phyloP scores from a whole-genome alignment of 192 early-diverging fungal species.

The Backusella westeae region DNA sequence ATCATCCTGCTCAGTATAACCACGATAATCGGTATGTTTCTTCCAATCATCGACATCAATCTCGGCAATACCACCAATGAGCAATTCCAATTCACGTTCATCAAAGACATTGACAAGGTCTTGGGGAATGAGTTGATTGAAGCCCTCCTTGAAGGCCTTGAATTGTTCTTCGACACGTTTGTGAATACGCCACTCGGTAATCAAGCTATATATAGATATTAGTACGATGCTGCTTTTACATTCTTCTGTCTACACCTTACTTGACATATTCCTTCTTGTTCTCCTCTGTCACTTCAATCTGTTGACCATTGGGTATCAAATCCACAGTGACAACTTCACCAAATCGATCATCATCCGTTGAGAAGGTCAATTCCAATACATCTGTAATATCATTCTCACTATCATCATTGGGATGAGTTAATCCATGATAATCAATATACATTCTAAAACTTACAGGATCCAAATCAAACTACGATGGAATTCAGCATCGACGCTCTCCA shows the following conservation, averaged over 20 bases:
- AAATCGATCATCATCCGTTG: constrained; percentile 90
- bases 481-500: constrained; percentile 95
- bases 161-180: constrained; percentile 95
- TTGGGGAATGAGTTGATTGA: constrained; percentile 92
- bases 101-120: constrained; percentile 96
- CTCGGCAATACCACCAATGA: constrained; percentile 95
- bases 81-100: constrained; percentile 94
- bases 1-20: constrained; percentile 94
- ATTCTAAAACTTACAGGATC: constrained; percentile 66
- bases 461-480: constrained; percentile 89
- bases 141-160: constrained; percentile 90
- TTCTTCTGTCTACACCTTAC: constrained; percentile 22
- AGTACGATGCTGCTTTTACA: neutral
- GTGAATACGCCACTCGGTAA: constrained; percentile 86
- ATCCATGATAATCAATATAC: too few species aligned
- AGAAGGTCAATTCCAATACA: constrained; percentile 84
- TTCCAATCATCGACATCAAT: constrained; percentile 99
- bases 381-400: constrained; percentile 88
- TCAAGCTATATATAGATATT: constrained; percentile 38
- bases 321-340: constrained; percentile 88
- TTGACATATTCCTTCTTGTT: constrained; percentile 97
- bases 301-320: constrained; percentile 81
- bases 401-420: neutral
- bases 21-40: constrained; percentile 97
- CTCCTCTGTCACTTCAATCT: constrained; percentile 91